These are phyloP conservation scores for Ogataea parapolymorpha DNA, from an alignment of 805 yeast species.

Conservation along the genomic window DNA sequence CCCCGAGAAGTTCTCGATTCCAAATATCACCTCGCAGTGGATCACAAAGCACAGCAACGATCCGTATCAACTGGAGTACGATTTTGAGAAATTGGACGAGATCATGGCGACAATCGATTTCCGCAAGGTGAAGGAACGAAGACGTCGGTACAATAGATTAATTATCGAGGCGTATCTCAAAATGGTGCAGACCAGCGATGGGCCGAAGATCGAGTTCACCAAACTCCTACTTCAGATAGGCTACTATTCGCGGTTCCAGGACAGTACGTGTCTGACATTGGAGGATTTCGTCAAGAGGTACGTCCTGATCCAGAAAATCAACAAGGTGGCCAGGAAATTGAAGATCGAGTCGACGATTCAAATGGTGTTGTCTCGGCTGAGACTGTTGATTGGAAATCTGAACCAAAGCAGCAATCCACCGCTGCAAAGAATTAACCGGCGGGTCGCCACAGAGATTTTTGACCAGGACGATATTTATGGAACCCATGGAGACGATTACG, in stretches of 20 bases:
- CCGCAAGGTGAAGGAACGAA: constrained; percentile 49
- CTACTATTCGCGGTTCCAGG: constrained; percentile 70
- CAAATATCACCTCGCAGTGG: constrained; percentile 42
- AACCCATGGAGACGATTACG: constrained; percentile 13
- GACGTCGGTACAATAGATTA: constrained; percentile 58
- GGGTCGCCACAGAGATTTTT: constrained; percentile 5
- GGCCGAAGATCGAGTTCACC: constrained; percentile 63
- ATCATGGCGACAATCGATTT: constrained; percentile 54
- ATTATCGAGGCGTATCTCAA: constrained; percentile 63
- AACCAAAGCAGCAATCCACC: background rate
- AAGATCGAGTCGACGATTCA: constrained; percentile 45
- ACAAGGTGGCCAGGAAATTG: constrained; percentile 40
- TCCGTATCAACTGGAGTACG: constrained; percentile 60
- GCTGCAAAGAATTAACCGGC: constrained; percentile 1
- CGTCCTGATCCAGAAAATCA: constrained; percentile 54
- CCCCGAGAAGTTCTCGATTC: constrained; percentile 35
- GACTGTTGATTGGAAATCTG: constrained; percentile 32
- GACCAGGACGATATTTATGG: constrained; percentile 5
- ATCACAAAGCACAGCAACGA: constrained; percentile 34
- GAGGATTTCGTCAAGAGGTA: constrained; percentile 67
- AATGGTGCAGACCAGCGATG: constrained; percentile 51
- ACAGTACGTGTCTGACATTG: constrained; percentile 70
- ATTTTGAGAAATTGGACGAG: constrained; percentile 49
- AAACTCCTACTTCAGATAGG: constrained; percentile 66
- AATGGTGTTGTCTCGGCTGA: constrained; percentile 47